Percentiles rank a stretch among this genome's conserved stretches.
Evolutionary conservation across 2,329 filamentous ascomycete species (phyloP).

Genomic region (Cladophialophora bantiana): DNA sequence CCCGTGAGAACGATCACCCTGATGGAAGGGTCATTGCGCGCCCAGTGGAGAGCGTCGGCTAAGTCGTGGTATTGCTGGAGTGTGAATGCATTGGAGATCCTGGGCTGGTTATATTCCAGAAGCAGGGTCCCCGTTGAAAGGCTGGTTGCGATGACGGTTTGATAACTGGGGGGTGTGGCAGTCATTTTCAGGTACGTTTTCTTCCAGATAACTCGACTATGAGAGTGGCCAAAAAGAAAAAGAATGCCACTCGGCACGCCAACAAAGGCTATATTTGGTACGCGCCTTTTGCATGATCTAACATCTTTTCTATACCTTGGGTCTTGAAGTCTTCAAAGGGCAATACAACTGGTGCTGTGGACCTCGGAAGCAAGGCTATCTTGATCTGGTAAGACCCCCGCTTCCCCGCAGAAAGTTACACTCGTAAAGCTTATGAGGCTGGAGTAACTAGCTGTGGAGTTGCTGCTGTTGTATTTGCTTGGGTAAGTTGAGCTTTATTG

Average conservation of each 20-base stretch:
- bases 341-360: background rate
- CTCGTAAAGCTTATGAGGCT: background rate
- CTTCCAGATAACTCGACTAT: background rate
- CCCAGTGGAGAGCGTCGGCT: background rate
- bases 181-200: background rate
- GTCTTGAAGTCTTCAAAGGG: background rate
- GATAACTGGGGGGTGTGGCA: background rate
- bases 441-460: background rate
- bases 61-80: slow-evolving; percentile 4
- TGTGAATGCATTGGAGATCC: slow-evolving; percentile 2
- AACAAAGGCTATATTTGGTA: background rate
- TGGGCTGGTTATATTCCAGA: slow-evolving; percentile 3
- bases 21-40: background rate
- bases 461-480: background rate
- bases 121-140: background rate
- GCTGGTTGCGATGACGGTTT: background rate
- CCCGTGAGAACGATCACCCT: slow-evolving; percentile 3
- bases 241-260: background rate
- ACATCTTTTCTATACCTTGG: background rate
- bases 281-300: background rate
- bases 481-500: background rate
- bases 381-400: slow-evolving; percentile 1
- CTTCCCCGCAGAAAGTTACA: background rate
- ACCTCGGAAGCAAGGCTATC: slow-evolving; percentile 9
- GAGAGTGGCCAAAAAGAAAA: background rate